Evolutionary conservation across 116 monocot genomes (phyloP), one percentile per base, ranked within the genome.

Genomic region (Trichopus zeylanicus): DNA sequence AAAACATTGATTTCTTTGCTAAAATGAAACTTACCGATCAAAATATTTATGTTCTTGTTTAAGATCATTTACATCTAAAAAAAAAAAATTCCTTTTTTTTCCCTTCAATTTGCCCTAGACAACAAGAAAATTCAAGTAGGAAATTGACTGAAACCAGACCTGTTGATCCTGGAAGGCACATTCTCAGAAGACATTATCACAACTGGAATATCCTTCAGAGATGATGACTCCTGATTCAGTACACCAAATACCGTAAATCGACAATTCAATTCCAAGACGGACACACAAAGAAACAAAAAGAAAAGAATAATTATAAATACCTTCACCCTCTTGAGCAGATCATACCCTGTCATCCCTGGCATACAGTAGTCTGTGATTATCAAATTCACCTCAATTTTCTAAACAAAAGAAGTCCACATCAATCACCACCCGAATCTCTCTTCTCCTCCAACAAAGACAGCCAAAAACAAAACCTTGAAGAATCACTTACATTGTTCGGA

Each of bases 171-270:
- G 30, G 93, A 80, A 73, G 93, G 93, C 25, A 85, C 84, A 73
- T 88, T 93, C 70, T 93, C 89, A 54, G 93, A 93, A 27, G 93
- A 93, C 93, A 93, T 88, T 60, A 94, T 89, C 28, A 94, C 89
- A 13, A 89, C 94, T 29, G 94, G 94, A 38, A 89, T 94, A 57
- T 94, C 72, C 57, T 74, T 83, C 42, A 83, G 65, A 60, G 73
- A 78, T 22, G 89, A 83, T 51, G 88, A 85, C 39, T 83, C 89
- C 93, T 93, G 72, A 66, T 21, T 65, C 57, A 48, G 63, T 63
- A n/a, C 28, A 53, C 37, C 29, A n/a, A 53, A 68, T 8, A 33
- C 32, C 32, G 63, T 0, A 29, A 69, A 56, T 6, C 22, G 24
- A 6, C 22, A 54, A 21, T 11, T 25, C 4, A 31, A 26, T 20